A percentile compares a stretch with the other conserved stretches of the same genome.
Evolutionary conservation across 371 early-diverging fungal species (phyloP).

Genomic region (Mucor indicus): DNA sequence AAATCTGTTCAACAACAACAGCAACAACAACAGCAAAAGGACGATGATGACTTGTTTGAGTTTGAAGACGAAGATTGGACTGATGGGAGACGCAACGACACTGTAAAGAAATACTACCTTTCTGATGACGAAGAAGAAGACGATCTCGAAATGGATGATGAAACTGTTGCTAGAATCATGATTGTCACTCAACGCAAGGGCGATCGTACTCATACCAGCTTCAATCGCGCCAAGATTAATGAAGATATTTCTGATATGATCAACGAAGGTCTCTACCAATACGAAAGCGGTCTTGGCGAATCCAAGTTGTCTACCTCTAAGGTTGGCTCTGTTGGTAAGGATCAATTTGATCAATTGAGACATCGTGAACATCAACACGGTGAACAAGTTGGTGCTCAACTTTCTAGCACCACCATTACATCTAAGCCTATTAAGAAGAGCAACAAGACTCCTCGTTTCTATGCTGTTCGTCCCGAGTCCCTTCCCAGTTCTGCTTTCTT

Average conservation of each 20-base stretch:
- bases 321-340: conserved; percentile 63
- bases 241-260: conserved; percentile 91
- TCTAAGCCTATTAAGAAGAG: conserved; percentile 34
- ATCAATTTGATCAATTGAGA: conserved; percentile 54
- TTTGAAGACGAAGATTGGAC: conserved; percentile 66
- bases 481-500: conserved; percentile 49
- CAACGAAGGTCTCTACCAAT: conserved; percentile 91
- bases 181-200: conserved; percentile 88
- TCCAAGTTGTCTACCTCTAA: conserved; percentile 44
- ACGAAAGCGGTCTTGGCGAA: conserved; percentile 70
- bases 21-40: too few species aligned
- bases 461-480: conserved; percentile 59
- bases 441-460: conserved; percentile 59
- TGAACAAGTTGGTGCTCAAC: conserved; percentile 22
- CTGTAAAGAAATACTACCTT: conserved; percentile 63
- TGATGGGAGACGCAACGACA: conserved; percentile 51
- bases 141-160: conserved; percentile 79
- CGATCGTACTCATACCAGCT: conserved; percentile 70
- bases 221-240: conserved; percentile 79
- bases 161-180: conserved; percentile 81
- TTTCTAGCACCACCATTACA: conserved; percentile 21
- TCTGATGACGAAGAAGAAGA: conserved; percentile 67
- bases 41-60: conserved; percentile 76
- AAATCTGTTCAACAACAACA: conserved; percentile 14
- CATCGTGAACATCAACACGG: conserved; percentile 16